Conservation (phyloP, 2,329 filamentous ascomycete genomes). For the Tolypocladium tropicale region DNA sequence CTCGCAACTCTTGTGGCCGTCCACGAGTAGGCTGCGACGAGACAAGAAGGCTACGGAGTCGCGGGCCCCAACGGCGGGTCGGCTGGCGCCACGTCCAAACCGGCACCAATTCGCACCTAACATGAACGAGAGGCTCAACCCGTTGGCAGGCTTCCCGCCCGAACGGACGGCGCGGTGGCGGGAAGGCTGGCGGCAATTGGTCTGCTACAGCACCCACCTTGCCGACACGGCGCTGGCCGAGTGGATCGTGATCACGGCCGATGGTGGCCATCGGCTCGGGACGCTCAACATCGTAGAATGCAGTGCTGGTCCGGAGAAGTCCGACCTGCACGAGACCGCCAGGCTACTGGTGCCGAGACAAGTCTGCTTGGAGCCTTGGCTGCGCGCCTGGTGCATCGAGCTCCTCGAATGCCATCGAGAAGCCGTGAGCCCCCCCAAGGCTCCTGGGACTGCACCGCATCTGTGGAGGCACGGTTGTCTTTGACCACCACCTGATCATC, state of each 20-base stretch:
- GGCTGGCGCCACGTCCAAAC: neutral
- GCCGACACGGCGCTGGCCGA: neutral
- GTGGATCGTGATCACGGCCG: neutral
- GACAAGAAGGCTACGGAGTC: too few relatives aligned
- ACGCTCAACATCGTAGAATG: neutral
- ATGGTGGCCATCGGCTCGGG: neutral
- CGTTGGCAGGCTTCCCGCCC: neutral
- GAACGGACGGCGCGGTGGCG: neutral
- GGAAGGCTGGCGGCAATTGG: neutral
- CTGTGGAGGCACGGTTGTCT: too few relatives aligned
- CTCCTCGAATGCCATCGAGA: too few relatives aligned
- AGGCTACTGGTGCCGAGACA: too few relatives aligned
- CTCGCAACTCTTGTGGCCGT: too few relatives aligned
- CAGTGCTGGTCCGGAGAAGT: neutral
- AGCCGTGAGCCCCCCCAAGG: too few relatives aligned
- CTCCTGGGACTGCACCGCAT: neutral
- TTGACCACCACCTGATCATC: too few relatives aligned
- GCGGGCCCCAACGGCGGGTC: too few relatives aligned
- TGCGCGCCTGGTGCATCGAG: too few relatives aligned
- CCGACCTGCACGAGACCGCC: neutral
- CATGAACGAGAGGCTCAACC: neutral
- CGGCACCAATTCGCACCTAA: neutral
- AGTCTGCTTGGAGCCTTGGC: too few relatives aligned
- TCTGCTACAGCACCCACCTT: neutral
- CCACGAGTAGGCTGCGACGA: too few relatives aligned